phyloP scores from a whole-genome alignment of 306 rosid genomes.

The Vigna mungo region DNA sequence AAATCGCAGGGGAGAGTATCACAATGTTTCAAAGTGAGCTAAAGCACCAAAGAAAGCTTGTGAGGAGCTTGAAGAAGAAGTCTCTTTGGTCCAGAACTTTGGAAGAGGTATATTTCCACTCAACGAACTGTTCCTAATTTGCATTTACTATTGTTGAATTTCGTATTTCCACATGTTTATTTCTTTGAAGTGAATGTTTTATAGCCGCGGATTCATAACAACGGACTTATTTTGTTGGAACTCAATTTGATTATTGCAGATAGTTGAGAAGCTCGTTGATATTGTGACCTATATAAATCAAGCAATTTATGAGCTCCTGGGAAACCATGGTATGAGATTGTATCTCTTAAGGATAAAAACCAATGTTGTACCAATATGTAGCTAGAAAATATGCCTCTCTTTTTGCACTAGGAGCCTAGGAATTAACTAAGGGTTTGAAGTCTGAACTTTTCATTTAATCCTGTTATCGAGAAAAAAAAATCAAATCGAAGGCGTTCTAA shows the following conservation, averaged over 20 bases:
- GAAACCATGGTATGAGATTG: conserved; percentile 63
- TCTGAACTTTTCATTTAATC: conserved; percentile 17
- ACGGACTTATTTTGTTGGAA: conserved; percentile 25
- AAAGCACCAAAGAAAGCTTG: conserved; percentile 83
- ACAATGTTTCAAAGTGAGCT: conserved; percentile 77
- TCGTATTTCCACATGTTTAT: conserved; percentile 1
- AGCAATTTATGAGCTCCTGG: conserved; percentile 71
- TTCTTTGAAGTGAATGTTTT: conserved; percentile 13
- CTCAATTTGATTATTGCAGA: conserved; percentile 65
- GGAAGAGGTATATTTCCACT: conserved; percentile 77
- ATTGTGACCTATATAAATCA: conserved; percentile 69
- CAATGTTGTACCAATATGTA: conserved; percentile 6
- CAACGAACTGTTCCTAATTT: conserved; percentile 29
- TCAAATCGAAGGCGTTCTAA: conserved; percentile 19
- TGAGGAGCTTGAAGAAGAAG: conserved; percentile 83
- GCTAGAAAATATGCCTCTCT: conserved; percentile 10
- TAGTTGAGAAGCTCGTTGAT: conserved; percentile 86
- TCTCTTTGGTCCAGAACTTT: conserved; percentile 87
- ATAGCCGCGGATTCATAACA: conserved; percentile 17
- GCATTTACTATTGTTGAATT: conserved; percentile 31
- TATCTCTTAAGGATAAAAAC: conserved; percentile 27
- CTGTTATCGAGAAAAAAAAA: too few species aligned
- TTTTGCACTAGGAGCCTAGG: not conserved
- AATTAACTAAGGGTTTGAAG: conserved; percentile 27
- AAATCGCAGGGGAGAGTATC: conserved; percentile 81